These are phyloP conservation scores for Saccharomyces hybrid DNA, from an alignment of 1,139 yeast genomes.

Conservation along the genomic window DNA sequence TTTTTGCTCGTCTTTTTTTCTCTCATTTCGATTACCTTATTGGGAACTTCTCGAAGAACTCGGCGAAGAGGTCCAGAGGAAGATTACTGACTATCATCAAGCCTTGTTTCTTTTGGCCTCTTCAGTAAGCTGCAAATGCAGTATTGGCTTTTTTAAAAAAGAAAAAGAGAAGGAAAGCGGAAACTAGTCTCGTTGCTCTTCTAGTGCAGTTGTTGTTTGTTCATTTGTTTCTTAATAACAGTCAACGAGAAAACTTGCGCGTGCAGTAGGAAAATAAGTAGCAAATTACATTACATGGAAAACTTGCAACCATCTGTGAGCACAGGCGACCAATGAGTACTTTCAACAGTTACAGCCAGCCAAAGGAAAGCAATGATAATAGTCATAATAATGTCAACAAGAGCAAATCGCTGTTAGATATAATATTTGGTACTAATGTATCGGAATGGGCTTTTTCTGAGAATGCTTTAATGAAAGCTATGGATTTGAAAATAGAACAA, in stretches of 20 bases:
- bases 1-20: neutral
- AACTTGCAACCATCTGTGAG: neutral
- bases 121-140: neutral
- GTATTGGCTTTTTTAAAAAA: neutral
- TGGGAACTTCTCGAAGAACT: conserved; percentile 1
- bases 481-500: conserved; percentile 62
- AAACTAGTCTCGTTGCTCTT: neutral
- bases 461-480: conserved; percentile 51
- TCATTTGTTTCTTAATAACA: neutral
- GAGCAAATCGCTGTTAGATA: conserved; percentile 8
- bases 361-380: neutral
- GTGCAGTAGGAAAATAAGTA: neutral
- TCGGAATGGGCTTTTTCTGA: conserved; percentile 36
- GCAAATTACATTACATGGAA: neutral
- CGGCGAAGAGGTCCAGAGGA: neutral
- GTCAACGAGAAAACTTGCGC: neutral
- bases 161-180: neutral
- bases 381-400: neutral
- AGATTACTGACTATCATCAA: neutral
- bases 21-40: neutral
- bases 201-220: neutral
- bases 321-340: neutral
- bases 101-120: neutral
- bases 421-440: conserved; percentile 19
- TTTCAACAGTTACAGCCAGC: neutral